These are phyloP conservation scores for Lactifluus echinatus DNA, from an alignment of 768 basidiomycete species.

Conservation along the genomic window DNA sequence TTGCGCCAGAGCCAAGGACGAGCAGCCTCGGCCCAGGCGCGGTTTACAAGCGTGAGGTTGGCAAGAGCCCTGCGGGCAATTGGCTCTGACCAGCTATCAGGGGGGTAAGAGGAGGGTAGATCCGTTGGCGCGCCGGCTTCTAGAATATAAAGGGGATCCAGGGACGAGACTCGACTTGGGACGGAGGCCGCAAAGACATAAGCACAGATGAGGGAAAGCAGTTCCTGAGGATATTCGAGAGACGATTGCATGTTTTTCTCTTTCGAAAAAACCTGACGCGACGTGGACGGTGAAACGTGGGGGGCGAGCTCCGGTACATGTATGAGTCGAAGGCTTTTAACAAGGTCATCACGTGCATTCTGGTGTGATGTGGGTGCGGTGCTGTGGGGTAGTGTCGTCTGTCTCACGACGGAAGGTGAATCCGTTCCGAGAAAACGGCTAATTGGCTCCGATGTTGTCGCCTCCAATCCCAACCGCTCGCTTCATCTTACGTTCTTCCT, in stretches of 20 bases:
- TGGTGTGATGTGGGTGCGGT: background rate
- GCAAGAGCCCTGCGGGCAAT: slow-evolving; percentile 56
- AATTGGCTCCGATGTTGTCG: background rate
- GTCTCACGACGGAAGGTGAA: too few species aligned
- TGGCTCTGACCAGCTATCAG: slow-evolving; percentile 61
- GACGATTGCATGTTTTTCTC: slow-evolving; percentile 21
- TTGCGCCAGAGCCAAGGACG: slow-evolving; percentile 83
- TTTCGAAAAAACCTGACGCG: background rate
- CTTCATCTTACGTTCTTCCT: background rate
- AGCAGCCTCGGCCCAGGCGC: slow-evolving; percentile 72
- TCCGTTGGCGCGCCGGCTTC: slow-evolving; percentile 42
- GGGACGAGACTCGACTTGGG: slow-evolving; percentile 44
- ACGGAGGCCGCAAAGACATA: slow-evolving; percentile 59
- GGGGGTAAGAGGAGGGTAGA: slow-evolving; percentile 66
- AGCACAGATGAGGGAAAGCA: slow-evolving; percentile 65
- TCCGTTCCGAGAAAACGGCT: background rate
- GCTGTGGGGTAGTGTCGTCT: background rate
- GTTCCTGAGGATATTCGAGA: slow-evolving; percentile 56
- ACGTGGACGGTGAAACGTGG: background rate
- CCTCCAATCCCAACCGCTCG: background rate
- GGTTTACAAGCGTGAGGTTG: slow-evolving; percentile 68
- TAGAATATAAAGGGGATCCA: slow-evolving; percentile 57
- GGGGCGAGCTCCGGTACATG: background rate
- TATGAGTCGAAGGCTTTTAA: slow-evolving; percentile 7
- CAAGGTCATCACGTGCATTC: slow-evolving; percentile 6